phyloP scores from a whole-genome alignment of 148 eudicot genomes.

The Dianthus caryophyllus region DNA sequence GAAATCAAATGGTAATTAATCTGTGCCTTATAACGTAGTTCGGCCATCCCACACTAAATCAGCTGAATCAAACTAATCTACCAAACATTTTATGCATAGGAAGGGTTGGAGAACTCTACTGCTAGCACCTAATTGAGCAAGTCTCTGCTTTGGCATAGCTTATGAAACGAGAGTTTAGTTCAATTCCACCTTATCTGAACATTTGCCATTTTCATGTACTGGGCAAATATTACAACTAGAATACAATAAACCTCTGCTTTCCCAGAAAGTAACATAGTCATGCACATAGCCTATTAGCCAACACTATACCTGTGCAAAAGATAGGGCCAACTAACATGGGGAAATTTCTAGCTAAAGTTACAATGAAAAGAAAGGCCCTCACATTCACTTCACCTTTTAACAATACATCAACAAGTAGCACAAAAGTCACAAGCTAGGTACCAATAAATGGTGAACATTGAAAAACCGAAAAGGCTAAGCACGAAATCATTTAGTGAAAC shows the following conservation, averaged over 20 bases:
- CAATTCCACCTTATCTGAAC: background rate
- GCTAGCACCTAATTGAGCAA: background rate
- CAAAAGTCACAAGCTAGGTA: background rate
- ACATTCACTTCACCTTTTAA: background rate
- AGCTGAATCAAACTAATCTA: background rate
- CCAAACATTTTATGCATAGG: background rate
- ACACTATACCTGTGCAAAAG: background rate
- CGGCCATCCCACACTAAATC: background rate
- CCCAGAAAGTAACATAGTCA: background rate
- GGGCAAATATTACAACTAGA: too few relatives aligned
- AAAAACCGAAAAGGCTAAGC: background rate
- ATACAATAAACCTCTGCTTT: too few relatives aligned
- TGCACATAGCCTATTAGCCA: too few relatives aligned
- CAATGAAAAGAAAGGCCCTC: background rate
- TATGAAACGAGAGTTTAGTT: background rate
- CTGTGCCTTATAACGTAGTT: too few relatives aligned
- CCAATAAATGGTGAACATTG: background rate
- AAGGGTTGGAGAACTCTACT: background rate
- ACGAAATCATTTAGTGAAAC: background rate
- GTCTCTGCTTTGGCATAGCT: background rate
- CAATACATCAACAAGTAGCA: background rate
- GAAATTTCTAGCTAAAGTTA: conserved; percentile 1
- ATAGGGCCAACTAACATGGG: background rate
- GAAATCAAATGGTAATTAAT: too few relatives aligned
- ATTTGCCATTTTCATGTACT: too few relatives aligned